These are phyloP conservation scores for Cladosporium sp. DNA, from an alignment of 2,329 filamentous ascomycete genomes.

Conservation along the genomic window DNA sequence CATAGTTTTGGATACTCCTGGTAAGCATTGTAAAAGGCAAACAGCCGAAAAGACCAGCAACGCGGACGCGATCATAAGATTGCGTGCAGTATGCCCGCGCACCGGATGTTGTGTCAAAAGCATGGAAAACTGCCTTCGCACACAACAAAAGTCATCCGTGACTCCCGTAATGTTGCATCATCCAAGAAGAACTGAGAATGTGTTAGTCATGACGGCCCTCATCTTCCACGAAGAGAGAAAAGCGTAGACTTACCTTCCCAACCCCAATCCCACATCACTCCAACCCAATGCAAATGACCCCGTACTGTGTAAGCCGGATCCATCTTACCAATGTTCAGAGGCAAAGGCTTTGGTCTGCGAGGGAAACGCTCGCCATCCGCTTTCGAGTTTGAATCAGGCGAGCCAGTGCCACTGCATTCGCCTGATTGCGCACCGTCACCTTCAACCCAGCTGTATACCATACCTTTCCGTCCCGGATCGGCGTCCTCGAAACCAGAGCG, in stretches of 20 bases:
- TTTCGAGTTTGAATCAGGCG: slow-evolving; percentile 12
- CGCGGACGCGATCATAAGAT: neutral
- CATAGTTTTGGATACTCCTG: slow-evolving; percentile 1
- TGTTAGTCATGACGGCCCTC: slow-evolving; percentile 10
- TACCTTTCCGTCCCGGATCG: slow-evolving; percentile 35
- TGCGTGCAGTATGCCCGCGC: too few relatives aligned
- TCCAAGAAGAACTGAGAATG: slow-evolving; percentile 41
- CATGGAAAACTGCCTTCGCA: neutral
- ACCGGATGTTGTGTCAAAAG: neutral
- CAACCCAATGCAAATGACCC: slow-evolving; percentile 67
- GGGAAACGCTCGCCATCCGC: slow-evolving; percentile 19
- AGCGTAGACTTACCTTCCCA: slow-evolving; percentile 62
- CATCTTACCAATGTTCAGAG: slow-evolving; percentile 40
- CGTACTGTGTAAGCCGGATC: slow-evolving; percentile 65
- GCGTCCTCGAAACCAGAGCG: slow-evolving; percentile 23
- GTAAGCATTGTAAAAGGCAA: neutral
- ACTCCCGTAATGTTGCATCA: slow-evolving; percentile 24
- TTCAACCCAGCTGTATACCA: slow-evolving; percentile 36
- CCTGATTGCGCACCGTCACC: slow-evolving; percentile 13
- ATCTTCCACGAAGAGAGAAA: neutral
- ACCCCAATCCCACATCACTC: slow-evolving; percentile 70
- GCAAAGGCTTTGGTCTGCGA: slow-evolving; percentile 17
- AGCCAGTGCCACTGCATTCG: slow-evolving; percentile 18
- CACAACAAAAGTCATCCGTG: neutral
- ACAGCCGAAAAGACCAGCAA: neutral